Conservation (phyloP, 495 filamentous ascomycete genomes). For the Friedmanniomyces simplex region DNA sequence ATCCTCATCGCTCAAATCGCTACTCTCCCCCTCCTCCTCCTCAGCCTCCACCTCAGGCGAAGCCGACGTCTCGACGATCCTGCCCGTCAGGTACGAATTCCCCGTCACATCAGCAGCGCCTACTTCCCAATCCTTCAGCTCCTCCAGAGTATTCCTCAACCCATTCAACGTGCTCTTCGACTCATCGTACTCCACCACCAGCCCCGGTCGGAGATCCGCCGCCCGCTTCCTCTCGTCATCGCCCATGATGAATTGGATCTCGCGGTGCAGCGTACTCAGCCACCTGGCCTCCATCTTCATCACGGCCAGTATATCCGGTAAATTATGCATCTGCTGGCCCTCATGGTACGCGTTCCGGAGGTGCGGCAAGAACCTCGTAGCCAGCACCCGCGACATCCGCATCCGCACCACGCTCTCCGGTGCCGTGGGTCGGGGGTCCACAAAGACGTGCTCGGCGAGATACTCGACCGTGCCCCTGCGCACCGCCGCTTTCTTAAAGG, state of each 20-base stretch:
- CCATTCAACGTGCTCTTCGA: neutral
- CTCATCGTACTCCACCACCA: slow-evolving; percentile 8
- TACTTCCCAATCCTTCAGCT: slow-evolving; percentile 4
- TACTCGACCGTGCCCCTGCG: neutral
- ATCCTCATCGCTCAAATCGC: neutral
- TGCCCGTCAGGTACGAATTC: neutral
- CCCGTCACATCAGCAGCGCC: neutral
- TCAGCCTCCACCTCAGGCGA: neutral
- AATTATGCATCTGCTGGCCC: neutral
- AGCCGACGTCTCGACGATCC: neutral
- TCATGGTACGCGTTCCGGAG: neutral
- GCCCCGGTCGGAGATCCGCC: neutral
- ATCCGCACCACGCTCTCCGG: neutral
- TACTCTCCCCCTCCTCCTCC: neutral
- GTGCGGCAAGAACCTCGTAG: neutral
- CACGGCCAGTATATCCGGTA: neutral
- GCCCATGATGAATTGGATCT: neutral
- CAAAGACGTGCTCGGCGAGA: neutral
- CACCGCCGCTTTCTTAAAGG: neutral
- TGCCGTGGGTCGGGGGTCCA: neutral
- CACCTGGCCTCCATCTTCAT: neutral
- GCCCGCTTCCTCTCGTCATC: neutral
- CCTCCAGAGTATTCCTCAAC: neutral
- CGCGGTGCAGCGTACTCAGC: neutral
- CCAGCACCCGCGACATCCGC: neutral